Evolutionary conservation across 2,329 filamentous ascomycete genomes (phyloP).

Genomic region (Clonostachys solani): DNA sequence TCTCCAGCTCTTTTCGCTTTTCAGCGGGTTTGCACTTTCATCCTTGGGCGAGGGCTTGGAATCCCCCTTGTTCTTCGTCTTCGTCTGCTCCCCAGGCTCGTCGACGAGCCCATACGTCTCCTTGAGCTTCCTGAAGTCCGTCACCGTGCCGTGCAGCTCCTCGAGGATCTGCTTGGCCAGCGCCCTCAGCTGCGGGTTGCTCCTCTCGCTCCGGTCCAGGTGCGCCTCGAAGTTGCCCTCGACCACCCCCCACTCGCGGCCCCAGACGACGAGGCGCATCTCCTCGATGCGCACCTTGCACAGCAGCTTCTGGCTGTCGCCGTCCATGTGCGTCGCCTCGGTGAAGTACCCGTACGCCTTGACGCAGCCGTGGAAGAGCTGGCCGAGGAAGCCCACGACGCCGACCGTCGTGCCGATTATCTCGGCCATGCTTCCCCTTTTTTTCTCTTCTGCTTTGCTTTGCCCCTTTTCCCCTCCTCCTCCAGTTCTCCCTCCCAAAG

Average conservation of each 20-base stretch:
- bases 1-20: slow-evolving; percentile 22
- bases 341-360: slow-evolving; percentile 40
- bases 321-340: slow-evolving; percentile 32
- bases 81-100: slow-evolving; percentile 10
- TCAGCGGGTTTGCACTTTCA: slow-evolving; percentile 9
- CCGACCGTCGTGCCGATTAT: slow-evolving; percentile 34
- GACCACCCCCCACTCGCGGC: slow-evolving; percentile 40
- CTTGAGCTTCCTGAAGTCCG: slow-evolving; percentile 34
- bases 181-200: slow-evolving; percentile 27
- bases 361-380: slow-evolving; percentile 41
- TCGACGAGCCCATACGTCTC: slow-evolving; percentile 35
- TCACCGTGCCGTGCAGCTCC: slow-evolving; percentile 37
- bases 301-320: slow-evolving; percentile 34
- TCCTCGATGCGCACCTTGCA: slow-evolving; percentile 46
- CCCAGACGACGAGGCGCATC: slow-evolving; percentile 42
- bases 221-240: slow-evolving; percentile 38
- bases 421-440: slow-evolving; percentile 19
- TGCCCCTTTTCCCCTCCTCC: too few species aligned
- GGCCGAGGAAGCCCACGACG: slow-evolving; percentile 37
- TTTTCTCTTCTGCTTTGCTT: too few species aligned
- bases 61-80: slow-evolving; percentile 12
- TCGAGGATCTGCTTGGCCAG: slow-evolving; percentile 35
- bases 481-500: too few species aligned
- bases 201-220: slow-evolving; percentile 20
- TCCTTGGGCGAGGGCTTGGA: slow-evolving; percentile 1